Percentiles rank a stretch among this genome's conserved stretches.
Evolutionary conservation across 805 yeast genomes (phyloP).

Genomic region (Candida verbasci): DNA sequence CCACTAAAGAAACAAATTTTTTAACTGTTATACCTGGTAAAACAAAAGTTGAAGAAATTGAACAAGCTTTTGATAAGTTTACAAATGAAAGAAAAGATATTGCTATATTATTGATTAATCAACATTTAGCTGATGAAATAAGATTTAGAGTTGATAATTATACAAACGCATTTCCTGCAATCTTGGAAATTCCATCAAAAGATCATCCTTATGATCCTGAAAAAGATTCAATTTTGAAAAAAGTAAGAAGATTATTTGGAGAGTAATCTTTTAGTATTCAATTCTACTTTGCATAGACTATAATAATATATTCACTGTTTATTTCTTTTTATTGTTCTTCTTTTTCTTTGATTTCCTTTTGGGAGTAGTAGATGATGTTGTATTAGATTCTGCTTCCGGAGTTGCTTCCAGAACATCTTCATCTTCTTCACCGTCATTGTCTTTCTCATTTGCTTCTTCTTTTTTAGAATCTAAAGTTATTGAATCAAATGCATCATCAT

Average conservation of each 20-base stretch:
- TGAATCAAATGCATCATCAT: conserved; percentile 1
- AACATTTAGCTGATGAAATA: conserved; percentile 88
- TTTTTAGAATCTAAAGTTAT: not conserved
- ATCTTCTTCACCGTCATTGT: conserved; percentile 1
- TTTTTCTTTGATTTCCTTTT: not conserved
- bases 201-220: conserved; percentile 99
- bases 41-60: conserved; percentile 73
- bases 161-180: conserved; percentile 92
- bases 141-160: conserved; percentile 77
- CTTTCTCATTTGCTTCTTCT: not conserved
- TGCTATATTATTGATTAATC: conserved; percentile 90
- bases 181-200: conserved; percentile 94
- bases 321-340: not conserved
- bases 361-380: conserved; percentile 5
- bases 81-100: conserved; percentile 77
- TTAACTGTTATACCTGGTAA: conserved; percentile 70
- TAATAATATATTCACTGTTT: not conserved
- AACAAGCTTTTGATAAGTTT: conserved; percentile 68
- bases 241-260: conserved; percentile 93
- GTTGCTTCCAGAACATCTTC: conserved; percentile 4
- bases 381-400: conserved; percentile 7
- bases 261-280: conserved; percentile 44
- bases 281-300: not conserved
- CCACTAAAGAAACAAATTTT: conserved; percentile 75
- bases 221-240: conserved; percentile 90